These are phyloP conservation scores for Aaosphaeria arxii DNA, from an alignment of 2,329 filamentous ascomycete genomes.

Conservation along the genomic window DNA sequence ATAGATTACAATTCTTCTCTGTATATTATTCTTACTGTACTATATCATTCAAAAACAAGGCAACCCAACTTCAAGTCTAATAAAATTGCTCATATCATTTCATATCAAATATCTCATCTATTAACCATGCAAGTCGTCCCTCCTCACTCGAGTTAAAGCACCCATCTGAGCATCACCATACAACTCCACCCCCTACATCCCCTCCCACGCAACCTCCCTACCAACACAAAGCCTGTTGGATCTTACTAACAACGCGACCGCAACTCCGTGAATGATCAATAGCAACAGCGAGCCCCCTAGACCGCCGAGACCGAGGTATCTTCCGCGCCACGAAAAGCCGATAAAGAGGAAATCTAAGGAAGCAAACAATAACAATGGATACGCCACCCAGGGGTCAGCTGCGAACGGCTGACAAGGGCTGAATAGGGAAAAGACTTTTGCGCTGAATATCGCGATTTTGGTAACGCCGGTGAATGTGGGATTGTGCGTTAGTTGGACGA, in stretches of 20 bases:
- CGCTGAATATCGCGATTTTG: constrained; percentile 62
- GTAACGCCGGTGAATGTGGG: constrained; percentile 33
- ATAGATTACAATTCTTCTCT: too few species aligned
- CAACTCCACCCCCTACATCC: not conserved
- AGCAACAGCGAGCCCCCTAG: constrained; percentile 41
- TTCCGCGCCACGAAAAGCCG: constrained; percentile 11
- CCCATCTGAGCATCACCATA: too few species aligned
- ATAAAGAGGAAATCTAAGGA: constrained; percentile 56
- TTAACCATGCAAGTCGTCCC: too few species aligned
- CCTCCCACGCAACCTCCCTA: constrained; percentile 10
- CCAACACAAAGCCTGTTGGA: constrained; percentile 30
- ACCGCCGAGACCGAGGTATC: constrained; percentile 26
- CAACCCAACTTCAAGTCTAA: too few species aligned
- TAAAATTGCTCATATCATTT: too few species aligned
- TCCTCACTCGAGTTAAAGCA: too few species aligned
- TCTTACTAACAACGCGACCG: constrained; percentile 39
- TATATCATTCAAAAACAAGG: too few species aligned
- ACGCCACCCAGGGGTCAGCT: constrained; percentile 61
- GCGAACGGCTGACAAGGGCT: constrained; percentile 71
- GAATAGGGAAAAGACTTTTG: constrained; percentile 65
- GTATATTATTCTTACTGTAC: too few species aligned
- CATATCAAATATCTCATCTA: too few species aligned
- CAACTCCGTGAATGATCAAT: constrained; percentile 46
- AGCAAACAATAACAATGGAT: constrained; percentile 67
- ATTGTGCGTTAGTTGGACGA: constrained; percentile 17